phyloP scores from a whole-genome alignment of 2,329 filamentous ascomycete species.

The Hypoxylon sp. region DNA sequence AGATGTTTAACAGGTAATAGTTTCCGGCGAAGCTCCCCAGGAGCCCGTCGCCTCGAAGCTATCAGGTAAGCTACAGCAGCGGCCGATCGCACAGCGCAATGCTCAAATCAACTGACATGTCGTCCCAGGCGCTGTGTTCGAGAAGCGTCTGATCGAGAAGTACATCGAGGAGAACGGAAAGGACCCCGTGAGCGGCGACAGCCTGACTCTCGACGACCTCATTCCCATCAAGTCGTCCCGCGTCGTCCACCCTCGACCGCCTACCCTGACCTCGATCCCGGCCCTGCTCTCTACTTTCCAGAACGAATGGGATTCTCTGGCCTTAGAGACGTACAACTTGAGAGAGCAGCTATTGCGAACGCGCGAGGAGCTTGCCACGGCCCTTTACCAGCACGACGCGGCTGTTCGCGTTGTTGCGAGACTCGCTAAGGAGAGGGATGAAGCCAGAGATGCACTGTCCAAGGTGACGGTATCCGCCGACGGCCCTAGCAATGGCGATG shows the following conservation, averaged over 20 bases:
- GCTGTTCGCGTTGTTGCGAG: slow-evolving; percentile 95
- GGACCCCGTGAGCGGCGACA: slow-evolving; percentile 88
- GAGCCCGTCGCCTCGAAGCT: slow-evolving; percentile 94
- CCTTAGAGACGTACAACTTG: slow-evolving; percentile 89
- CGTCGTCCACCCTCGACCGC: slow-evolving; percentile 86
- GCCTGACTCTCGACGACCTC: slow-evolving; percentile 83
- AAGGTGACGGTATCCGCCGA: slow-evolving; percentile 77
- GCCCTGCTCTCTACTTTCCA: slow-evolving; percentile 94
- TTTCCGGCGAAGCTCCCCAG: slow-evolving; percentile 96
- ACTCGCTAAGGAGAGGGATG: slow-evolving; percentile 88
- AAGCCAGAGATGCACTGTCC: slow-evolving; percentile 87
- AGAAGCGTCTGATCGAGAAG: slow-evolving; percentile 93
- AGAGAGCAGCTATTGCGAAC: slow-evolving; percentile 90
- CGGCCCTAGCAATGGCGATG: slow-evolving; percentile 70
- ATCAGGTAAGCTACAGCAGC: slow-evolving; percentile 69
- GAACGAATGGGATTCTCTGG: slow-evolving; percentile 96
- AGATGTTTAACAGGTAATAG: slow-evolving; percentile 54
- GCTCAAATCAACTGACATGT: slow-evolving; percentile 41
- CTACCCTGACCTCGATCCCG: slow-evolving; percentile 94
- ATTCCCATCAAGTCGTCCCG: slow-evolving; percentile 84
- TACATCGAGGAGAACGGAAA: slow-evolving; percentile 94
- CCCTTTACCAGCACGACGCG: slow-evolving; percentile 96
- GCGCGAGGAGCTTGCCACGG: slow-evolving; percentile 89
- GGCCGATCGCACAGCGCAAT: slow-evolving; percentile 23
- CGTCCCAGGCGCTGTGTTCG: slow-evolving; percentile 80